Conservation (phyloP, 345 rosid species). For the Physaria fendleri region DNA sequence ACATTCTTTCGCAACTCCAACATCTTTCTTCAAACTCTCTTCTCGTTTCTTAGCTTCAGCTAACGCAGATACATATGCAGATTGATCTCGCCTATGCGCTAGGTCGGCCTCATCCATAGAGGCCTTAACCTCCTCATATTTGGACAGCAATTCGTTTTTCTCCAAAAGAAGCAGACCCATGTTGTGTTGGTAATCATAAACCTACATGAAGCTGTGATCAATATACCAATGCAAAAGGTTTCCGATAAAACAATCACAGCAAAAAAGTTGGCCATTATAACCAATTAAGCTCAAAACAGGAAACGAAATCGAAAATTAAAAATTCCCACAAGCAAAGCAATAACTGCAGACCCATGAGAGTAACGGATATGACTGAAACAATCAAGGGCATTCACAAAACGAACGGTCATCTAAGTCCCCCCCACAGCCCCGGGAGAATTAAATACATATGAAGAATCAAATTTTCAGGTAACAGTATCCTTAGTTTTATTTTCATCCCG, state of each 20-base stretch:
- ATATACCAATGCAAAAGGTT: not conserved
- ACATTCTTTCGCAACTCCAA: constrained; percentile 84
- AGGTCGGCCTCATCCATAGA: constrained; percentile 64
- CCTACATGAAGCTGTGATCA: constrained; percentile 35
- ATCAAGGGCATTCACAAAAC: constrained; percentile 7
- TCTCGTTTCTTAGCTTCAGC: constrained; percentile 78
- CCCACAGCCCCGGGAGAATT: not conserved
- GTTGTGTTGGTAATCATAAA: constrained; percentile 85
- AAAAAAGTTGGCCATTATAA: not conserved
- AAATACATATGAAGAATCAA: not conserved
- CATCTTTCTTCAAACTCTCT: constrained; percentile 70
- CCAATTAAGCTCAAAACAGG: constrained; percentile 16
- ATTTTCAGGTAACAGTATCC: not conserved
- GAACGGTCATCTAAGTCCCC: not conserved
- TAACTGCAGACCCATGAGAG: constrained; percentile 6
- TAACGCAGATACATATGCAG: constrained; percentile 54
- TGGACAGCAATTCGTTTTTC: constrained; percentile 53
- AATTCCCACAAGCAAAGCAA: constrained; percentile 9
- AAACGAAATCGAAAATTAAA: constrained; percentile 22
- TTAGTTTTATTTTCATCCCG: not conserved
- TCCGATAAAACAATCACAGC: not conserved
- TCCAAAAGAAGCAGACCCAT: constrained; percentile 91
- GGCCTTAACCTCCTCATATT: constrained; percentile 57
- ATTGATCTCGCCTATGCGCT: constrained; percentile 52
- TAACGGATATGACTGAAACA: not conserved